phyloP scores from a whole-genome alignment of 2,329 filamentous ascomycete species.

The Trichoderma afroharzianum region DNA sequence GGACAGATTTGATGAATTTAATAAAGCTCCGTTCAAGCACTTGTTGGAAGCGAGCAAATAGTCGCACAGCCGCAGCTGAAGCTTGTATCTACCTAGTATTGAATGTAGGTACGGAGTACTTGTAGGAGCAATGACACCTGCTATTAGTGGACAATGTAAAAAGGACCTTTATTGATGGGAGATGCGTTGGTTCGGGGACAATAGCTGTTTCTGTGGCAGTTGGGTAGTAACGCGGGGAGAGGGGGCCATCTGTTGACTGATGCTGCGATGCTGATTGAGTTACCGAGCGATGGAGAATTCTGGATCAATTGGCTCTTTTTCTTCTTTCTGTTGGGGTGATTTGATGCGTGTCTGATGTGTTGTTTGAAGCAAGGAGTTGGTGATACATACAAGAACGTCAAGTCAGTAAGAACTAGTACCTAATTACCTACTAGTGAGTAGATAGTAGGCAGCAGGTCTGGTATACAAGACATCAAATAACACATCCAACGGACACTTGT shows the following conservation, averaged over 20 bases:
- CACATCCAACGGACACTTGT: not conserved
- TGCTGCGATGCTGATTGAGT: not conserved
- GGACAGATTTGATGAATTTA: not conserved
- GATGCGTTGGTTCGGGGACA: not conserved
- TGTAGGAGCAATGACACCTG: not conserved
- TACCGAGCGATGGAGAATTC: not conserved
- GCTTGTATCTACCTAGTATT: not conserved
- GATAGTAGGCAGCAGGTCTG: not conserved
- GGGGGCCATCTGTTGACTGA: conserved; percentile 2
- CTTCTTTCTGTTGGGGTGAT: not conserved
- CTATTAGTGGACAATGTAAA: not conserved
- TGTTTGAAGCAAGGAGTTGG: not conserved
- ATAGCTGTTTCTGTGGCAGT: not conserved
- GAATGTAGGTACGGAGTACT: too few species aligned
- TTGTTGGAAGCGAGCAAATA: not conserved
- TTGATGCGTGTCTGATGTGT: not conserved
- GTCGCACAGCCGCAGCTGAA: not conserved
- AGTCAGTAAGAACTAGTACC: not conserved
- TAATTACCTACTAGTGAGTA: not conserved
- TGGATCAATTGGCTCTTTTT: not conserved
- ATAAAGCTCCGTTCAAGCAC: not conserved
- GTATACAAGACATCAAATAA: not conserved
- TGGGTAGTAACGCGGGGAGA: not conserved
- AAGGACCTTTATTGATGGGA: not conserved
- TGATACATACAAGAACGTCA: not conserved